A percentile compares a stretch with the other conserved stretches of the same genome.
Evolutionary conservation across 208 protist species (phyloP).

Genomic region (Jaenimonas drosophilae): DNA sequence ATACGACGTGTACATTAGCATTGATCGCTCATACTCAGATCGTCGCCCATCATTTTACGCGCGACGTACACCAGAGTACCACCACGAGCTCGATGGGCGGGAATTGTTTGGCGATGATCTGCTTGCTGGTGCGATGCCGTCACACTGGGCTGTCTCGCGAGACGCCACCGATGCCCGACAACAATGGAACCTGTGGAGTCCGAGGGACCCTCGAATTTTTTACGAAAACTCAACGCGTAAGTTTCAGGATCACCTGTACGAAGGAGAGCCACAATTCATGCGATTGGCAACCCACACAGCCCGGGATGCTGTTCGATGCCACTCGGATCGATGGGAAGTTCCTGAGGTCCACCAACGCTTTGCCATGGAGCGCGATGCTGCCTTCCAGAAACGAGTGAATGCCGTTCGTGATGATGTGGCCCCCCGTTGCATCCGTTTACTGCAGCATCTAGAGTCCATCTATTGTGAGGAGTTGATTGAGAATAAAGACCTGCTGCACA

Average conservation of each 20-base stretch:
- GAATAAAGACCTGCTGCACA: conserved; percentile 6
- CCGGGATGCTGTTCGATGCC: conserved; percentile 22
- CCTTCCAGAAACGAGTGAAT: conserved; percentile 32
- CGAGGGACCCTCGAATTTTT: conserved; percentile 72
- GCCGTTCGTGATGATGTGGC: conserved; percentile 28
- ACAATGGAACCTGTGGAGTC: conserved; percentile 70
- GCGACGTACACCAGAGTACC: no score
- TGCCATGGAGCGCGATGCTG: conserved; percentile 35
- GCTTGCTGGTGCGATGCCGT: conserved; percentile 41
- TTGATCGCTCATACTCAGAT: conserved; percentile 46
- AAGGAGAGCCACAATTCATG: conserved; percentile 82
- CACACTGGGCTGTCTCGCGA: conserved; percentile 58
- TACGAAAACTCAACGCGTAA: conserved; percentile 67
- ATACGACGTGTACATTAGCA: conserved; percentile 79
- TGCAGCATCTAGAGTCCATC: conserved; percentile 37
- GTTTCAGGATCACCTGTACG: conserved; percentile 83
- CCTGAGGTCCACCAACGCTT: conserved; percentile 33
- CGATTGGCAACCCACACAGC: conserved; percentile 19
- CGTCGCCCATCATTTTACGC: no score
- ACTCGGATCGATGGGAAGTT: conserved; percentile 72
- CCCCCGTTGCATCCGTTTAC: conserved; percentile 19
- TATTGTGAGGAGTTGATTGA: conserved; percentile 50
- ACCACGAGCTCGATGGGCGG: conserved; percentile 1
- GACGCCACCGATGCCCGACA: conserved; percentile 57
- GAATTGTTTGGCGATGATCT: conserved; percentile 16